Evolutionary conservation across 2,329 filamentous ascomycete genomes (phyloP), one percentile per base, ranked within the genome.

Genomic region (Knoxdaviesia proteae): DNA sequence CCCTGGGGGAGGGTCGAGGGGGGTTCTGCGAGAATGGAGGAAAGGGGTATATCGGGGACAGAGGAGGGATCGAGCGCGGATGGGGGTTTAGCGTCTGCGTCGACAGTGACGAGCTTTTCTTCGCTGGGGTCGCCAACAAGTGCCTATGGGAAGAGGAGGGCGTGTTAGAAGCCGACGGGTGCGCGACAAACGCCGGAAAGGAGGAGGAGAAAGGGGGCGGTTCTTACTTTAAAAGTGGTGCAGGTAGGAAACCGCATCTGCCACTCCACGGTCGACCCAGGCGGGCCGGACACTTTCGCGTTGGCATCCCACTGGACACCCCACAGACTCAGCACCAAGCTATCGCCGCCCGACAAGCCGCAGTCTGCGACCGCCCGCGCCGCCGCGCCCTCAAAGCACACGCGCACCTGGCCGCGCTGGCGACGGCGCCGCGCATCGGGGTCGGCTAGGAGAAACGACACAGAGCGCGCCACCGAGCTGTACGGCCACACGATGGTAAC

Each of bases 401-500:
- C 71, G 44, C 86, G 78, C 29, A 94, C 74, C 58, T 94, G 84
- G 8, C 88, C 88, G 49, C 73, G 79, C 36, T 69, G 67, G 47
- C 75, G 74, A 44, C 88, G 81, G 41, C 88, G 67, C 40, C 83
- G 79, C 53, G 87, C 81, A 56, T 94, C 84, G 39, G 77, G 76
- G 52, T 94, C 87, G 39, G 82, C 82, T 34, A 96, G 70, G 20
- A 92, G 70, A 41, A 94, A 77, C 31, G 84, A 79, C 49, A 86
- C 70, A 36, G 76, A 76, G 42, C 71, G 72, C 32, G 71, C 80
- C 31, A 84, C 74, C 29, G 80, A 80, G 49, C 82, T 94, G 58
- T 84, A 94, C 0, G 88, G 88, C 87, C 88, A 96, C 45, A 84
- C 77, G 34, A 96, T 74, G 6, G 84, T 88, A 29, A 94, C 74